Conservation (phyloP, 371 early-diverging fungal species). For the Rhizopus sp. region DNA sequence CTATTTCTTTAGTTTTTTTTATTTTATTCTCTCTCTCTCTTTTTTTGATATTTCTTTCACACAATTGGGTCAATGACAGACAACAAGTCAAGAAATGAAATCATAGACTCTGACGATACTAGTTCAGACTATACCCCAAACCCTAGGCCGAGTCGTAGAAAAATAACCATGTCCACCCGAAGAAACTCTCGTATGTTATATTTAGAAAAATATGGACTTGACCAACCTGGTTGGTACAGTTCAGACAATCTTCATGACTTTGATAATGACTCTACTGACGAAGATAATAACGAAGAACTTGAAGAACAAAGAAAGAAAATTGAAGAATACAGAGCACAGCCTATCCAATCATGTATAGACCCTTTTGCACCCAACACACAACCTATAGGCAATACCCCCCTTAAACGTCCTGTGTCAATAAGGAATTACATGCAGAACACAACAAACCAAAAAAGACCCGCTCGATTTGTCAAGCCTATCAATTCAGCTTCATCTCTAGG, state of each 20-base stretch:
- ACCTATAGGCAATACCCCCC: conserved; percentile 7
- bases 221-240: conserved; percentile 16
- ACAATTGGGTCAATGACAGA: background rate
- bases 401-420: conserved; percentile 33
- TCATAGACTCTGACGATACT: conserved; percentile 1
- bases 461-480: conserved; percentile 40
- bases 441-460: conserved; percentile 33
- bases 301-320: conserved; percentile 6
- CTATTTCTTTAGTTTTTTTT: background rate
- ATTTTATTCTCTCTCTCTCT: background rate
- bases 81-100: background rate
- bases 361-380: conserved; percentile 12
- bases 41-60: background rate
- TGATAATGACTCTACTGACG: conserved; percentile 8
- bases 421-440: conserved; percentile 28
- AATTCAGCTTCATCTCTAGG: conserved; percentile 10
- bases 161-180: background rate
- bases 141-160: background rate
- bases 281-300: background rate
- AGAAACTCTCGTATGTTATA: conserved; percentile 21
- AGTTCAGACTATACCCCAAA: conserved; percentile 4
- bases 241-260: conserved; percentile 3
- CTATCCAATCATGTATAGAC: background rate
- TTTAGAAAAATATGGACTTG: conserved; percentile 21
- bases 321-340: conserved; percentile 12